Evolutionary conservation across 306 rosid genomes (phyloP).

Genomic region (Corylus americana): DNA sequence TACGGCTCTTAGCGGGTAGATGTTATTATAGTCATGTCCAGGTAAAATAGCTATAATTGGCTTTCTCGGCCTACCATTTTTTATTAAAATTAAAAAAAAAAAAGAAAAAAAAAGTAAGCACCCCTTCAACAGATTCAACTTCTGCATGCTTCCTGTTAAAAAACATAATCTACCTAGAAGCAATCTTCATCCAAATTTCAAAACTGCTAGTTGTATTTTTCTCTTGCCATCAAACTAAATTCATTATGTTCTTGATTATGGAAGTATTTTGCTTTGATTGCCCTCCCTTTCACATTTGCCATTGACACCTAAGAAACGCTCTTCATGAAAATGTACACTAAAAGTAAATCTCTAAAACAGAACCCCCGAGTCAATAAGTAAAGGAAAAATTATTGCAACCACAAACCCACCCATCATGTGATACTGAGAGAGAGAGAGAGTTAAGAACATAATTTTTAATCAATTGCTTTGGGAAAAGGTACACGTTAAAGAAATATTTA

Average conservation of each 20-base stretch:
- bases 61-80: too few relatives aligned
- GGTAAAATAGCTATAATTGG: too few relatives aligned
- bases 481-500: background rate
- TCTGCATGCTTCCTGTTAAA: background rate
- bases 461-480: background rate
- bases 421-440: constrained; percentile 21
- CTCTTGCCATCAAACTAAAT: background rate
- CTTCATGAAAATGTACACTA: background rate
- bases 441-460: too few relatives aligned
- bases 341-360: background rate
- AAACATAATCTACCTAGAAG: background rate
- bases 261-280: too few relatives aligned
- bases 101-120: background rate
- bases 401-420: constrained; percentile 84
- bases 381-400: constrained; percentile 15
- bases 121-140: background rate
- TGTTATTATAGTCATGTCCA: too few relatives aligned
- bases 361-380: constrained; percentile 2
- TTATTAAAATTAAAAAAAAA: background rate
- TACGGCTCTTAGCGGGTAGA: too few relatives aligned
- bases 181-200: background rate
- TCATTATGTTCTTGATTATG: background rate
- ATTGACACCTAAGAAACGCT: background rate
- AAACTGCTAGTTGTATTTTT: background rate
- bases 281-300: background rate